Conservation (phyloP, 2,329 filamentous ascomycete genomes). For the Penicillium sp. region DNA sequence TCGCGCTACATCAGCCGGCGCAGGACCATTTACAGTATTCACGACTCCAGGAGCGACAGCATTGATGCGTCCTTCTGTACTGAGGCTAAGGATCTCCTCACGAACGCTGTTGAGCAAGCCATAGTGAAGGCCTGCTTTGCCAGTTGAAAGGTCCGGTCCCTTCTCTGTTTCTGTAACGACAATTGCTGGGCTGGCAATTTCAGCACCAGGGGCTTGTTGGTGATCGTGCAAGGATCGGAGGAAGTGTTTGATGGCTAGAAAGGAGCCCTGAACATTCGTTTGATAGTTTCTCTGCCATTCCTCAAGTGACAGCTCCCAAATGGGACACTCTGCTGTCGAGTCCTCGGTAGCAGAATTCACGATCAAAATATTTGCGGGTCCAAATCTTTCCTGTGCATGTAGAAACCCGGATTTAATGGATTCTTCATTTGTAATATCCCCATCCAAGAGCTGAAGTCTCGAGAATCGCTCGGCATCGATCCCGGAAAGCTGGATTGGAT, state of each 20-base stretch:
- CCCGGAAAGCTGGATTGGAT: conserved; percentile 37
- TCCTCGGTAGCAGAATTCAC: conserved; percentile 59
- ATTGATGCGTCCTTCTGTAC: conserved; percentile 57
- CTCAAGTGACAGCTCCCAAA: conserved; percentile 58
- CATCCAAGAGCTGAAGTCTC: conserved; percentile 47
- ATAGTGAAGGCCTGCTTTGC: conserved; percentile 58
- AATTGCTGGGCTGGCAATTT: conserved; percentile 56
- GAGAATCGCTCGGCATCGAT: conserved; percentile 33
- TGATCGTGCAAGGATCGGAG: conserved; percentile 46
- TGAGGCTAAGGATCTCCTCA: conserved; percentile 59
- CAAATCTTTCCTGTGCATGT: conserved; percentile 50
- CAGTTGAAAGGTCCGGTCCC: conserved; percentile 54
- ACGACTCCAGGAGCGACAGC: conserved; percentile 57
- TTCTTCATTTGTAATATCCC: conserved; percentile 54
- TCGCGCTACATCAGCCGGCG: conserved; percentile 54
- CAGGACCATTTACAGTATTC: conserved; percentile 53
- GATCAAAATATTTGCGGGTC: conserved; percentile 57
- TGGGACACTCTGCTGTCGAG: conserved; percentile 52
- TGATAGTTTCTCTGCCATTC: conserved; percentile 58
- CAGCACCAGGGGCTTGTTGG: conserved; percentile 44
- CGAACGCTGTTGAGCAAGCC: conserved; percentile 58
- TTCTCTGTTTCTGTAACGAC: conserved; percentile 59
- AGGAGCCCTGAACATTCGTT: conserved; percentile 57
- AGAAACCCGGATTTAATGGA: conserved; percentile 49
- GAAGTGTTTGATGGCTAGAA: conserved; percentile 62